These are phyloP conservation scores for Brassica rapa DNA, from an alignment of 345 rosid species.

Conservation along the genomic window DNA sequence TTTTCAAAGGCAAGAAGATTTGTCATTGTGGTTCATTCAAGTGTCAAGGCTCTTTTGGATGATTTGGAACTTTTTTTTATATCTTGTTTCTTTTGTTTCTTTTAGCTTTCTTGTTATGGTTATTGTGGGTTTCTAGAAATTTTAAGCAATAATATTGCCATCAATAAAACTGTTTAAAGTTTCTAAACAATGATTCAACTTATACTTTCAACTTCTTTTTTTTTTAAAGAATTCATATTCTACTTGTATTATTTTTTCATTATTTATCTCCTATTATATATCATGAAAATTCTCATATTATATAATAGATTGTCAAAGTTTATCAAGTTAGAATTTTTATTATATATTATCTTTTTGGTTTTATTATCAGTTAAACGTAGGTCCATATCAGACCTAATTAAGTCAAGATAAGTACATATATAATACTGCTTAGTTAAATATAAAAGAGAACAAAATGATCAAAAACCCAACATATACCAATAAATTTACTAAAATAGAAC, in stretches of 20 bases:
- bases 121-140: not conserved
- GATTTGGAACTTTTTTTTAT: not conserved
- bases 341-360: no score
- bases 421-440: no score
- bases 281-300: not conserved
- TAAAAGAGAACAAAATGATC: no score
- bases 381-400: no score
- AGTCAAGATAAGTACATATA: no score
- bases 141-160: not conserved
- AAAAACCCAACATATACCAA: no score
- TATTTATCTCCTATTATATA: not conserved
- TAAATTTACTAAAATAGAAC: not conserved
- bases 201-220: not conserved
- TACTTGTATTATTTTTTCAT: not conserved
- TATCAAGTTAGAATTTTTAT: not conserved
- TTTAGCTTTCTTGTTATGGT: not conserved
- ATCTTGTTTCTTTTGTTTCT: not conserved
- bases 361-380: not conserved
- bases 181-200: not conserved
- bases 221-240: no score
- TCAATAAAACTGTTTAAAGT: not conserved
- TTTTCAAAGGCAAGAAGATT: constrained; percentile 35
- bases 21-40: constrained; percentile 60
- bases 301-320: not conserved
- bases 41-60: constrained; percentile 54